Evolutionary conservation across 2,329 filamentous ascomycete species (phyloP).

Genomic region (Aureobasidium melanogenum): DNA sequence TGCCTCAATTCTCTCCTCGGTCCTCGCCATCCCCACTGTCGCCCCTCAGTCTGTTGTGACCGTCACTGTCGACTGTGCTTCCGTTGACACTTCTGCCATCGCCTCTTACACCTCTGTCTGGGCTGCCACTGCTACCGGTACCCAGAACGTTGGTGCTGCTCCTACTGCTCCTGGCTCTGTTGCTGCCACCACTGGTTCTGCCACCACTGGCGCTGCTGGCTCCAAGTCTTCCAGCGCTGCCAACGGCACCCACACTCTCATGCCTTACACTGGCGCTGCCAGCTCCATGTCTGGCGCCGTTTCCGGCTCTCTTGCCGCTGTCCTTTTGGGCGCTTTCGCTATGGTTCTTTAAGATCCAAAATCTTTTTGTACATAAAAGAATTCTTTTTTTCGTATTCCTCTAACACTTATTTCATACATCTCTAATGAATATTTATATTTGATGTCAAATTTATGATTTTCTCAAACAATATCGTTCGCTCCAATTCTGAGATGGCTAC

Average conservation of each 20-base stretch:
- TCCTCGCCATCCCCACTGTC: not conserved
- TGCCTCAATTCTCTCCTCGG: not conserved
- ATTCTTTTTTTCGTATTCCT: not conserved
- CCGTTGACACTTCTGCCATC: not conserved
- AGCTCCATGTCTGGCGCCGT: slow-evolving; percentile 7
- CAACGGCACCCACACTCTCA: slow-evolving; percentile 4
- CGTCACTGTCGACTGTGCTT: slow-evolving; percentile 1
- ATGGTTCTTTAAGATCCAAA: not conserved
- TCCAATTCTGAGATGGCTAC: too few species aligned
- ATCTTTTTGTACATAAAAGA: not conserved
- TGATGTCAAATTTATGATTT: not conserved
- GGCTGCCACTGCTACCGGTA: slow-evolving; percentile 5
- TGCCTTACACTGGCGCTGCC: slow-evolving; percentile 8
- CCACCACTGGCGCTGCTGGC: not conserved
- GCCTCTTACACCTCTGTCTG: slow-evolving; percentile 7
- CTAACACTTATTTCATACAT: not conserved
- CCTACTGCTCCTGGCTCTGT: not conserved
- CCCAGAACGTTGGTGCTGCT: slow-evolving; percentile 7
- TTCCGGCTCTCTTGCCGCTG: not conserved
- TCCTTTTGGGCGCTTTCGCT: slow-evolving; percentile 5
- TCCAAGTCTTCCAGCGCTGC: slow-evolving; percentile 11
- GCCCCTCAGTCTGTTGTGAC: not conserved
- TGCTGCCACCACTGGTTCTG: not conserved
- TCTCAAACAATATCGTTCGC: too few species aligned
- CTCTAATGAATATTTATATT: not conserved